Evolutionary conservation across 2,329 filamentous ascomycete genomes (phyloP).

Genomic region (Emergomyces pasteurianus): DNA sequence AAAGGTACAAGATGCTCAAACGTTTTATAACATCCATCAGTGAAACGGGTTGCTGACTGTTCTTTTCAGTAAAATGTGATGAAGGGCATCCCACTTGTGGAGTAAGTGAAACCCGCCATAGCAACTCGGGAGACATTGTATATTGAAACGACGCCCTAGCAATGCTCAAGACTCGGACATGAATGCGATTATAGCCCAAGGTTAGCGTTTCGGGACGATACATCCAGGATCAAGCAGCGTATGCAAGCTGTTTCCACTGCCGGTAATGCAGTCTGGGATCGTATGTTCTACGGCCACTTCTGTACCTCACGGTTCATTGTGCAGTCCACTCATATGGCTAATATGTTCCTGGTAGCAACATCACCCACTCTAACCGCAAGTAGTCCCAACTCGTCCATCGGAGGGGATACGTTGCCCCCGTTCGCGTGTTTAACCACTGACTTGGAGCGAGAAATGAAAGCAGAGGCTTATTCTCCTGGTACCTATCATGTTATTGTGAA

Average conservation of each 20-base stretch:
- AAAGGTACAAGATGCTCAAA: conserved; percentile 22
- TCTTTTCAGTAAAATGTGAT: conserved; percentile 42
- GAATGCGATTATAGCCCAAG: conserved; percentile 47
- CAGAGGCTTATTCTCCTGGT: conserved; percentile 38
- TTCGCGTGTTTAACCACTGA: conserved; percentile 44
- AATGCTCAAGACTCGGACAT: conserved; percentile 45
- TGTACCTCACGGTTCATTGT: not conserved
- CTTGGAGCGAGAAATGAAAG: conserved; percentile 47
- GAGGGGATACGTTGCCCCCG: conserved; percentile 40
- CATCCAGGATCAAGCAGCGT: conserved; percentile 39
- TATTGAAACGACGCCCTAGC: conserved; percentile 21
- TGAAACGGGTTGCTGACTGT: not conserved
- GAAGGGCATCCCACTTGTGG: conserved; percentile 43
- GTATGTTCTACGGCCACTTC: conserved; percentile 27
- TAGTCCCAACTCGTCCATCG: conserved; percentile 18
- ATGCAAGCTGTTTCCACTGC: conserved; percentile 40
- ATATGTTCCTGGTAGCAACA: conserved; percentile 15
- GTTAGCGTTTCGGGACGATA: conserved; percentile 44
- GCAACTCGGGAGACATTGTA: not conserved
- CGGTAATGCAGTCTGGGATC: conserved; percentile 46
- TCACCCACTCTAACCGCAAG: conserved; percentile 19
- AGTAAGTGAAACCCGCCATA: conserved; percentile 24
- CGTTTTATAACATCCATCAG: not conserved
- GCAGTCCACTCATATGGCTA: conserved; percentile 6
- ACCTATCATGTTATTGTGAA: conserved; percentile 46